Evolutionary conservation across 768 basidiomycete species (phyloP), one percentile per base, ranked within the genome.

Genomic region (Pulveroboletus frians): DNA sequence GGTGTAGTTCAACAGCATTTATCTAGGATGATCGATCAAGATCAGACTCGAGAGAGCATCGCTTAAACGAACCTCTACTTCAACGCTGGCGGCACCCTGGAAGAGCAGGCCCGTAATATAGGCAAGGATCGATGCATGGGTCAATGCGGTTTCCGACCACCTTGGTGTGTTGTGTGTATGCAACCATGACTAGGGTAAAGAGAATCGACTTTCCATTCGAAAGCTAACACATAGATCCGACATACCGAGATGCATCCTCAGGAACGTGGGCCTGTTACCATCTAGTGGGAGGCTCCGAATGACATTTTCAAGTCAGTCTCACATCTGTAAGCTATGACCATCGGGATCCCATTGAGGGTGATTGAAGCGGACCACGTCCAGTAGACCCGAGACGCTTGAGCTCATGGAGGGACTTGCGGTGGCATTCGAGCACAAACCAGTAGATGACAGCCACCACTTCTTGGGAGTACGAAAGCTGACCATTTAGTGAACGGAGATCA

Each of bases 301-400:
- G 8, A 53, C 49, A 26, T 52, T 57, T 32, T 43, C 60, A 32
- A 66, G 47, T 66, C 65, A 15, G 49, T 8, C 43, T 59, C 60
- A 17, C 64, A 65, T 46, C 71, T 69, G 51, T 76, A 80, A 4
- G 77, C 77, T 42, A 78, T 69, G 38, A 78, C 73, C 10, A 75
- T 76, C 3, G 65, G 62, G 21, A 69, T 69, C 4, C 78, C 79
- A n/a, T n/a, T n/a, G n/a, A n/a, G n/a, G n/a, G n/a, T n/a, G n/a
- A n/a, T n/a, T n/a, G n/a, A n/a, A n/a, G n/a, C n/a, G n/a, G n/a
- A n/a, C n/a, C n/a, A n/a, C n/a, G n/a, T n/a, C n/a, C n/a, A n/a
- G n/a, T n/a, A n/a, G n/a, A n/a, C n/a, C n/a, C n/a, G n/a, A n/a
- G n/a, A n/a, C n/a, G n/a, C n/a, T n/a, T n/a, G n/a, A n/a, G n/a